A percentile compares a stretch with the other conserved stretches of the same genome.
phyloP scores from a whole-genome alignment of 768 basidiomycete genomes.

The Mycena belliarum region DNA sequence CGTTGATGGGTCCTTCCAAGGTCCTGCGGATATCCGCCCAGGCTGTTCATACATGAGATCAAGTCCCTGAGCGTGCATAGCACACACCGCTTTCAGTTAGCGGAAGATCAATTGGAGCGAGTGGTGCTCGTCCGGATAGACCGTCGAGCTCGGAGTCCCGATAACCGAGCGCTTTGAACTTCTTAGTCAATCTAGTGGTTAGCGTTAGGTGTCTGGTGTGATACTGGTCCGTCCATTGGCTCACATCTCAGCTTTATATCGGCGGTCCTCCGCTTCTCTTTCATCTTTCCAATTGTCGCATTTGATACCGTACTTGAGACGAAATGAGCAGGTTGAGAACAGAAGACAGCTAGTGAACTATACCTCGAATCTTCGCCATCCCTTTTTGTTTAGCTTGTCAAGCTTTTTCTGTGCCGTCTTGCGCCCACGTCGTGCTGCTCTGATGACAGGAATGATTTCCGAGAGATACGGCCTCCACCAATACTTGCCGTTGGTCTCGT shows the following conservation, averaged over 20 bases:
- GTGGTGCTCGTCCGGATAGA: background rate
- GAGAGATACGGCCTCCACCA: background rate
- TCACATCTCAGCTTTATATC: background rate
- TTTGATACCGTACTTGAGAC: background rate
- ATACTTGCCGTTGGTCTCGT: too few species aligned
- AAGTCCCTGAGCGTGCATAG: background rate
- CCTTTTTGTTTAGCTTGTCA: background rate
- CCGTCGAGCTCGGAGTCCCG: background rate
- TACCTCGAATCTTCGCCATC: background rate
- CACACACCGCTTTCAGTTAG: background rate
- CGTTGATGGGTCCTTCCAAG: background rate
- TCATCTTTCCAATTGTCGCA: background rate
- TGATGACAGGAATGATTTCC: background rate
- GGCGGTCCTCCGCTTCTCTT: background rate
- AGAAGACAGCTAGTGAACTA: background rate
- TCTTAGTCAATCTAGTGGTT: background rate
- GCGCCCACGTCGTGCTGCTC: background rate
- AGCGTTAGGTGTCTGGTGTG: background rate
- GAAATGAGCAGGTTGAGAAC: background rate
- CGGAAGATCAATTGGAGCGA: background rate
- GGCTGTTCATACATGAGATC: background rate
- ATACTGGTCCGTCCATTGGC: too few species aligned
- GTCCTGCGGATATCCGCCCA: background rate
- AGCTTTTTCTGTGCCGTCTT: background rate
- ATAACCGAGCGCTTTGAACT: background rate